Conservation (phyloP, 495 filamentous ascomycete species). For the Aspergillus asperescens region DNA sequence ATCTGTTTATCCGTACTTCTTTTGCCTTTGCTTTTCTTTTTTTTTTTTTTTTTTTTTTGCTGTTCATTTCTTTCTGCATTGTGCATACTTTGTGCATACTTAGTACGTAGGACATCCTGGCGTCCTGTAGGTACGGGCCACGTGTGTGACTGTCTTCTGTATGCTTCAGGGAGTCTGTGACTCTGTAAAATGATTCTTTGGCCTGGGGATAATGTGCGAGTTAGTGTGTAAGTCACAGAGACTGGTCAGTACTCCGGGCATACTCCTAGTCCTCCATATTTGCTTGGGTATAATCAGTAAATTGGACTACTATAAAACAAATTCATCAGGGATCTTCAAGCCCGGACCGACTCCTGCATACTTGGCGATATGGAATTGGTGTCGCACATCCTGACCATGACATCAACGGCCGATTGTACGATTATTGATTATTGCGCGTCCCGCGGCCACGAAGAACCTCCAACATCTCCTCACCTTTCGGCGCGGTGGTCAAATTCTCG, state of each 20-base stretch:
- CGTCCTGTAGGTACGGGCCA: slow-evolving; percentile 6
- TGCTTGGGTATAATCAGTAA: not conserved
- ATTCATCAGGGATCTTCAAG: not conserved
- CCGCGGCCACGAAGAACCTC: slow-evolving; percentile 46
- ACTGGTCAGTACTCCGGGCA: too few species aligned
- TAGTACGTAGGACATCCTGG: not conserved
- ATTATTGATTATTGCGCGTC: slow-evolving; percentile 4
- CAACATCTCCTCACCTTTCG: slow-evolving; percentile 68
- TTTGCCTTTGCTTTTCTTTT: not conserved
- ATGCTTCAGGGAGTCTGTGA: not conserved
- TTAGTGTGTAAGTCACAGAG: too few species aligned
- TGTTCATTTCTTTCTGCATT: not conserved
- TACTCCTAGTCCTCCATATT: not conserved
- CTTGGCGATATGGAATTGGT: not conserved
- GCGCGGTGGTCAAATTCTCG: slow-evolving; percentile 79
- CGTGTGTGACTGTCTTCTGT: not conserved
- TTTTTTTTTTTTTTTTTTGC: not conserved
- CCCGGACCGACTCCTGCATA: not conserved
- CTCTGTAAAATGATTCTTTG: not conserved
- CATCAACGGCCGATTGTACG: slow-evolving; percentile 5
- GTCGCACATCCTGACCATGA: not conserved
- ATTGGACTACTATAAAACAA: not conserved
- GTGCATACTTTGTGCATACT: not conserved
- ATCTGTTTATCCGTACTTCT: not conserved
- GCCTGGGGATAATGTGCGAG: too few species aligned